Base-by-base conservation (phyloP, 2,329 filamentous ascomycete genomes). In the Clonostachys rosea region DNA sequence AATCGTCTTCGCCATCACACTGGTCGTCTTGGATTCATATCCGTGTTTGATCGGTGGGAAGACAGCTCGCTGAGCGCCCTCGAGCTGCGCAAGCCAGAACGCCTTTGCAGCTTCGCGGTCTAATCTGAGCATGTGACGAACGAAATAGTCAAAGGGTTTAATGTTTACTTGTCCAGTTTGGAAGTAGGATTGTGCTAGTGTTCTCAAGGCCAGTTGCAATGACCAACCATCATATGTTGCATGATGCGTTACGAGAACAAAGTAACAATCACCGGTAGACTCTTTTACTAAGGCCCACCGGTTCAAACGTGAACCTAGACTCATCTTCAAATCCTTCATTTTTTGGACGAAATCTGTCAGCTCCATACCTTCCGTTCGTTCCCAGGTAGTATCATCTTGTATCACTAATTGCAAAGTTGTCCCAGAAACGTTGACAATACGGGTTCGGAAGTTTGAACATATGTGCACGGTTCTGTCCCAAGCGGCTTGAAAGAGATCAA, bases 71-170 rank as follows among this genome's bases (percentile, higher is more conserved):
- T 49, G 46, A 16, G 50, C 51, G 16, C 37, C 16, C 2, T 16
- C 13, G n/a, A 45, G 43, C 34, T 45, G 43, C 10, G 30, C 33
- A n/a, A 36, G 18, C 46, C 46, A 47, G 40, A 35, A 47, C n/a
- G 34, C 33, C 14, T 24, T 35, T 11, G 46, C 34, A 18, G 34
- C 18, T 17, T 43, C 17, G 6, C 34, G n/a, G 34, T 54, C 45
- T 17, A 61, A 57, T 34, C 69, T 60, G 49, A 64, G 60, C 9
- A 73, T 59, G 48, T 70, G 68, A 39, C 62, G 61, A 50, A 73
- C 69, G 47, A 71, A 73, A 34, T 65, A 57, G 42, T 65, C 69
- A 55, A 71, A 73, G 5, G 50, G 46, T 34, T 18, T 30, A 10
- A 43, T 18, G 11, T 30, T 30, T 12, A n/a, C n/a, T 40, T 18